phyloP scores from a whole-genome alignment of 345 rosid genomes.

The Fremontodendron californicum region DNA sequence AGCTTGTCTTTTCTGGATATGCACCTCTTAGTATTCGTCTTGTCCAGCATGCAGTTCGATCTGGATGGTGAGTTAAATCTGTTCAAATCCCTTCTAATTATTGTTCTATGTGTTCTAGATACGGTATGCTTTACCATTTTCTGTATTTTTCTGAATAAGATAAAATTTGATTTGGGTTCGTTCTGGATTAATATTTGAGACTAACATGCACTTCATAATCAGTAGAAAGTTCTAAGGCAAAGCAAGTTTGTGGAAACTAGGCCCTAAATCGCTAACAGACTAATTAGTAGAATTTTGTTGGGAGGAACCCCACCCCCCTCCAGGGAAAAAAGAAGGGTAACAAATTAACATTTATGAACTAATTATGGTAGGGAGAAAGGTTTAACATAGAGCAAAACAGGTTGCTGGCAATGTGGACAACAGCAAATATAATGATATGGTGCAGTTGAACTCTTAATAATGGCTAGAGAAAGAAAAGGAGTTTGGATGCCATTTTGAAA shows the following conservation, averaged over 20 bases:
- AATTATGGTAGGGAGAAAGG: neutral
- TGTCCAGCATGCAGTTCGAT: conserved; percentile 89
- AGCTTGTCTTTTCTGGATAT: conserved; percentile 91
- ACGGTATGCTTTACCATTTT: neutral
- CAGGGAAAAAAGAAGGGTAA: neutral
- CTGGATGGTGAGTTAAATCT: conserved; percentile 77
- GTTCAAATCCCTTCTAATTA: neutral
- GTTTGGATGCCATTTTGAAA: neutral
- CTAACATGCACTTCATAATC: neutral
- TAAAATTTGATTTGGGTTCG: neutral
- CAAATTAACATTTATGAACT: neutral
- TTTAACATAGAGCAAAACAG: neutral
- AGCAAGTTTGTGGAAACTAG: neutral
- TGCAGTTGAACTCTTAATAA: neutral
- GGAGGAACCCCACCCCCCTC: neutral
- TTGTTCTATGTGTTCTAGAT: neutral
- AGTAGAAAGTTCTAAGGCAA: neutral
- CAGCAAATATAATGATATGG: neutral
- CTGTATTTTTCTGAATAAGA: neutral
- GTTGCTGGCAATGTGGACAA: conserved; percentile 2
- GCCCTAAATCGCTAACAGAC: neutral
- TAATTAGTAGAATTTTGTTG: neutral
- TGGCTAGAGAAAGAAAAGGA: neutral
- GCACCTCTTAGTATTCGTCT: conserved; percentile 98
- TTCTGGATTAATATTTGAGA: neutral